Evolutionary conservation across 2,329 filamentous ascomycete species (phyloP), one percentile per base, ranked within the genome.

Genomic region (Penicillium sp.): DNA sequence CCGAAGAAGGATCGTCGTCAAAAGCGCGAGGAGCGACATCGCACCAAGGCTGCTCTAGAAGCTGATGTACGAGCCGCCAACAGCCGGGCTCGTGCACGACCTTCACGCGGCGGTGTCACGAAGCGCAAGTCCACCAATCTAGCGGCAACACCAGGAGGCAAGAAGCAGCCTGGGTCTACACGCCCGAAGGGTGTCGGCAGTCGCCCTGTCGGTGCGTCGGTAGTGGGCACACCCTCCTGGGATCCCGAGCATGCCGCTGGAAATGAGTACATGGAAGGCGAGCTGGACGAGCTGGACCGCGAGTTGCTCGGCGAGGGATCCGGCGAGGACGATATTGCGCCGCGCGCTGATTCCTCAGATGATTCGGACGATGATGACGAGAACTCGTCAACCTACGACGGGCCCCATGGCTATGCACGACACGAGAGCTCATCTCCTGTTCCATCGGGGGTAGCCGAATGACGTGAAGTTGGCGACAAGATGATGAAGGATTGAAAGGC

Each of bases 281-380:
- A 71, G 37, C 59, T 72, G 10, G 68, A 70, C 46, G 68, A 70
- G 41, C 62, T 67, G 20, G 69, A 71, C 52, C 69, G 69, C 29
- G 68, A 71, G 47, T 59, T 66, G 15, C 61, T 70, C 9, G 67
- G 66, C 29, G 68, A 71, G 42, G 65, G 44, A 20, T 69, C 66
- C 44, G 67, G 60, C 4, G 68, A 70, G n/a, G 67, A 71, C 24
- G 68, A 68, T 32, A 57, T 54, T n/a, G 41, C 52, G 18, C 56
- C 57, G 25, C 63, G 58, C 6, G 46, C 53, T 12, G 65, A 68
- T 32, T 67, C 60, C 7, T 66, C 66, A 3, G 63, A 66, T 33
- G 66, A 67, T 35, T 61, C 66, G 9, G 64, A 67, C n/a, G 65
- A 61, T 9, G 66, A 67, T 9, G 64, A 68, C 32, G 66, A 69